Evolutionary conservation across 148 eudicot species (phyloP), one percentile per base, ranked within the genome.

Genomic region (Vaccinium vitisidaea): DNA sequence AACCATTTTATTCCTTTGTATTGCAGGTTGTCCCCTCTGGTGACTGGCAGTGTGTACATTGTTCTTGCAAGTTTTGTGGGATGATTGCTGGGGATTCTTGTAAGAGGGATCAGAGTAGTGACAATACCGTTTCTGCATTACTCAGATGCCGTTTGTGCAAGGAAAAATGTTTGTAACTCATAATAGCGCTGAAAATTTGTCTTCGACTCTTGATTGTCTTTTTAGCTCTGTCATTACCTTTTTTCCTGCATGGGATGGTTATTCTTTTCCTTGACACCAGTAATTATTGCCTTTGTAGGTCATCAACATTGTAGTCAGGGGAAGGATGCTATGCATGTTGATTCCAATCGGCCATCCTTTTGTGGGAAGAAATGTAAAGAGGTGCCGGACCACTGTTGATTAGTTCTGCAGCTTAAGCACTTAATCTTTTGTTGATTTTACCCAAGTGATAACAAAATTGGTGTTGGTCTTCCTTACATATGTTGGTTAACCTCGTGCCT

Each of bases 31-130:
- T 95, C 76, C 99, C 99, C 80, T 86, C 93, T 71, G 99, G 98
- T 80, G 98, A 94, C 19, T 97, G 99, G 99, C 86, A 86, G 58
- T 97, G 99, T 87, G 86, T 89, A 14, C 93, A 88, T 85, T 97
- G 99, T 83, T 87, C 93, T 4, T 97, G 98, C 96, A 97, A 97
- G 81, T 91, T 89, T 83, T 97, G 99, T 87, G 94, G 92, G 79
- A 77, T 80, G 65, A 83, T 89, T 81, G 87, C 86, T 65, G 92
- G 75, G 79, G 74, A 70, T 86, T 84, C 85, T 32, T 85, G 79
- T 79, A 85, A 86, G 5, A 85, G 54, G 71, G 92, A 83, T 82
- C 90, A 79, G 79, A 81, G 84, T 54, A 52, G 63, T 59, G 88
- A 85, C 77, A 27, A 79, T 55, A 53, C 85, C 56, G 69, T 78